Percentiles rank a stretch among this genome's conserved stretches.
phyloP scores from a whole-genome alignment of 352 stramenopile species.

The Phytophthora fragariaefolia region DNA sequence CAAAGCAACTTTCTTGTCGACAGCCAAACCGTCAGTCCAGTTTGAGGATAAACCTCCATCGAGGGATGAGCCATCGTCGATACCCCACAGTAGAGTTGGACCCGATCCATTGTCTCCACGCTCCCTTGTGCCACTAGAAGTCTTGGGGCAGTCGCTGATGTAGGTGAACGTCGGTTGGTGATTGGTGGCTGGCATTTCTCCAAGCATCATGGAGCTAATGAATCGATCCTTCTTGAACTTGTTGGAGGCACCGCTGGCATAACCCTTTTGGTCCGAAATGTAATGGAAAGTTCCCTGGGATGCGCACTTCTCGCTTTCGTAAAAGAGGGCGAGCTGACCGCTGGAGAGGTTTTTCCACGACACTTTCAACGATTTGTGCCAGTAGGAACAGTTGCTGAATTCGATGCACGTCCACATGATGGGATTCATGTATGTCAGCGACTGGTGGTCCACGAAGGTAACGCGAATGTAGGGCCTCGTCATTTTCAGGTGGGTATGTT shows the following conservation, averaged over 20 bases:
- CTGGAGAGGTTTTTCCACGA: conserved; percentile 15
- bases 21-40: not conserved
- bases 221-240: conserved; percentile 8
- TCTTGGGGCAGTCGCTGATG: not conserved
- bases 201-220: conserved; percentile 17
- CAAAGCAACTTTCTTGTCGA: not conserved
- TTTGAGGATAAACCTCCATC: conserved; percentile 9
- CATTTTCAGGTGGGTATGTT: not conserved
- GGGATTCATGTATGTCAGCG: conserved; percentile 12
- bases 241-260: not conserved
- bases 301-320: conserved; percentile 18
- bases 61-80: not conserved
- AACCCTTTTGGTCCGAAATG: conserved; percentile 9
- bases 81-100: not conserved
- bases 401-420: conserved; percentile 10
- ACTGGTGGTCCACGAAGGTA: not conserved
- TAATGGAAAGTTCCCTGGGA: conserved; percentile 1
- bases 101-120: not conserved
- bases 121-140: not conserved
- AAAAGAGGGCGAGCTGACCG: conserved; percentile 13
- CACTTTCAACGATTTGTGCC: not conserved
- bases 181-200: not conserved
- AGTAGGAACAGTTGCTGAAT: conserved; percentile 21
- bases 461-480: conserved; percentile 6
- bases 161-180: conserved; percentile 1